phyloP scores from a whole-genome alignment of 2,329 filamentous ascomycete genomes.

The Xylaria sp. region DNA sequence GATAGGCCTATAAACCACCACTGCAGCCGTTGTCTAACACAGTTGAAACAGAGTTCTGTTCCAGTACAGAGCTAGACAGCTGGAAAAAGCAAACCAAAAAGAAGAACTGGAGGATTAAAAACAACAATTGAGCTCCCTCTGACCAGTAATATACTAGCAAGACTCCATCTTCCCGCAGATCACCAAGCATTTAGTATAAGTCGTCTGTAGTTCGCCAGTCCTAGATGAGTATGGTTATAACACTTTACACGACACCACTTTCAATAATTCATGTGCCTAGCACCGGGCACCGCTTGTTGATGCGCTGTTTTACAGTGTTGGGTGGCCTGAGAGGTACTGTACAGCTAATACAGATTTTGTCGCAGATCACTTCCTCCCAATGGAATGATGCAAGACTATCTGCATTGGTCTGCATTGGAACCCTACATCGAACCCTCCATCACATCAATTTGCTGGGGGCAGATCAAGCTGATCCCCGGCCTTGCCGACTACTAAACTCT shows the following conservation, averaged over 20 bases:
- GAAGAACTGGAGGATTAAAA: background rate
- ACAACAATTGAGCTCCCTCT: background rate
- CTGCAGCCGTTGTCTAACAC: background rate
- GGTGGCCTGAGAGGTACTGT: background rate
- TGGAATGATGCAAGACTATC: slow-evolving; percentile 11
- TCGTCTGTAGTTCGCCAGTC: background rate
- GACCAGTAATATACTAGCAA: slow-evolving; percentile 19
- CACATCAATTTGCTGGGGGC: slow-evolving; percentile 14
- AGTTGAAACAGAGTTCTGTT: background rate
- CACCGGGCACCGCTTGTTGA: background rate
- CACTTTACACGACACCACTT: background rate
- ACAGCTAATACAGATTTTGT: background rate
- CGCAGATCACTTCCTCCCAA: slow-evolving; percentile 20
- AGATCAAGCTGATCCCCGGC: slow-evolving; percentile 9
- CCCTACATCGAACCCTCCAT: slow-evolving; percentile 7
- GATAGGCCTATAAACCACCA: background rate
- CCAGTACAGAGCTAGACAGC: slow-evolving; percentile 27
- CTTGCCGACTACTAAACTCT: slow-evolving; percentile 25
- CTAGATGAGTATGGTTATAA: slow-evolving; percentile 8
- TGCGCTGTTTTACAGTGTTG: background rate
- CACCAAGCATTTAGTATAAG: slow-evolving; percentile 1
- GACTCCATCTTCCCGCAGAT: slow-evolving; percentile 22
- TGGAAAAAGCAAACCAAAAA: slow-evolving; percentile 8
- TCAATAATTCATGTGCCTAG: slow-evolving; percentile 4
- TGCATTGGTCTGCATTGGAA: slow-evolving; percentile 24